phyloP scores from a whole-genome alignment of 345 rosid species.

The Populus simonii region DNA sequence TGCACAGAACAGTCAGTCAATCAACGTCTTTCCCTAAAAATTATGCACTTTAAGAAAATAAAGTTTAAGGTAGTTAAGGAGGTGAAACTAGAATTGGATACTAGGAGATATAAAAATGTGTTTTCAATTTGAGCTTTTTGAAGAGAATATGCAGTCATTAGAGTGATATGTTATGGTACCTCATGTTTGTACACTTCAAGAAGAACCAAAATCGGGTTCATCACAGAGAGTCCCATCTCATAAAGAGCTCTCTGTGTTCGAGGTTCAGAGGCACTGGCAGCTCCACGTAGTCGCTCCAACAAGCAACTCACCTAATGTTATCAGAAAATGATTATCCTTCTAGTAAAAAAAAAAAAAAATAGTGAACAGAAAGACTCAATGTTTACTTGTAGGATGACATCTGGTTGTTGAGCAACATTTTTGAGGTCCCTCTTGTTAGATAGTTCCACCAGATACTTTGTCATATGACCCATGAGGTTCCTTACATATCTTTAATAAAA shows the following conservation, averaged over 20 bases:
- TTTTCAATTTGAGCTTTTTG: background rate
- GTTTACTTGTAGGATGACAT: conserved; percentile 70
- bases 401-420: conserved; percentile 78
- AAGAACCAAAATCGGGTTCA: conserved; percentile 67
- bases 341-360: background rate
- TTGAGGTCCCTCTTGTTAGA: conserved; percentile 70
- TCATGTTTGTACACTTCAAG: conserved; percentile 93
- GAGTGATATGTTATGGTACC: conserved; percentile 42
- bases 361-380: conserved; percentile 11
- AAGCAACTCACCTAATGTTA: conserved; percentile 70
- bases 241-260: conserved; percentile 85
- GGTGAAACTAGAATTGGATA: conserved; percentile 7
- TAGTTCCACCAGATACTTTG: conserved; percentile 65
- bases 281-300: conserved; percentile 93
- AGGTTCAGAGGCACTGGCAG: conserved; percentile 91
- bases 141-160: background rate
- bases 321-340: conserved; percentile 12
- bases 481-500: conserved; percentile 64
- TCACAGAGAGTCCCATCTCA: conserved; percentile 80
- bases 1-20: background rate
- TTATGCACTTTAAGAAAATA: background rate
- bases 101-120: conserved; percentile 1
- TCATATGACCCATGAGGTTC: conserved; percentile 74
- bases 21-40: background rate
- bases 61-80: background rate